Conservation (phyloP, 2,329 filamentous ascomycete genomes). For the Torrubiella hemipterigena region DNA sequence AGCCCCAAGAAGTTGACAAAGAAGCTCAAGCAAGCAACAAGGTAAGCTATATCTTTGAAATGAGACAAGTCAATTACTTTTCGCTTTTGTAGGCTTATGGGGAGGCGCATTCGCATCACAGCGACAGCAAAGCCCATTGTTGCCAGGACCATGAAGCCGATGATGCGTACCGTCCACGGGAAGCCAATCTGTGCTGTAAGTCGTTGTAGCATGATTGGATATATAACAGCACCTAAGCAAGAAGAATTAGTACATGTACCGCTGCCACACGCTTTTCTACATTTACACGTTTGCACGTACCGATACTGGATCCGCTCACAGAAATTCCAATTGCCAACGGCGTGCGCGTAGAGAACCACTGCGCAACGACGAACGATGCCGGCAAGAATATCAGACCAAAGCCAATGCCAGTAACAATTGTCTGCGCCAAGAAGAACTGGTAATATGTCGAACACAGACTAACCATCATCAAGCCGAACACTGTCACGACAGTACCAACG, state of each 20-base stretch:
- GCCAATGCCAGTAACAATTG: slow-evolving; percentile 38
- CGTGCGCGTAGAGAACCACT: slow-evolving; percentile 43
- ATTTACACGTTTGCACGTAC: too few relatives aligned
- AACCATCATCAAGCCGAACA: slow-evolving; percentile 32
- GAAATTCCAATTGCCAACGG: slow-evolving; percentile 45
- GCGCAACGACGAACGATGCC: slow-evolving; percentile 43
- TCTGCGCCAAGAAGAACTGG: slow-evolving; percentile 37
- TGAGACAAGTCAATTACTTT: neutral
- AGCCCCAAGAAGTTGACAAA: slow-evolving; percentile 2
- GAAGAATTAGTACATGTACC: too few relatives aligned
- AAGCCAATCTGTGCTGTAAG: slow-evolving; percentile 24
- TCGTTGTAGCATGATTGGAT: slow-evolving; percentile 9
- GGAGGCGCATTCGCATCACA: slow-evolving; percentile 7
- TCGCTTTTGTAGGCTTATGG: slow-evolving; percentile 1
- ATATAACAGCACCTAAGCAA: too few relatives aligned
- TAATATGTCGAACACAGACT: slow-evolving; percentile 30
- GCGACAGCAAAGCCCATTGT: neutral
- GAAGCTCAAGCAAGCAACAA: slow-evolving; percentile 1
- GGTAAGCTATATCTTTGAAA: slow-evolving; percentile 2
- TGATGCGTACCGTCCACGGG: slow-evolving; percentile 10
- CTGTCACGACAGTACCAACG: slow-evolving; percentile 22
- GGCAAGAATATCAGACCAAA: slow-evolving; percentile 43
- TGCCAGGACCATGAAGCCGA: slow-evolving; percentile 12
- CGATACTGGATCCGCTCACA: slow-evolving; percentile 41
- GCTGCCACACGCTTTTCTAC: too few relatives aligned